Evolutionary conservation across 352 stramenopile species (phyloP).

Genomic region (Aphanomyces stellatus): DNA sequence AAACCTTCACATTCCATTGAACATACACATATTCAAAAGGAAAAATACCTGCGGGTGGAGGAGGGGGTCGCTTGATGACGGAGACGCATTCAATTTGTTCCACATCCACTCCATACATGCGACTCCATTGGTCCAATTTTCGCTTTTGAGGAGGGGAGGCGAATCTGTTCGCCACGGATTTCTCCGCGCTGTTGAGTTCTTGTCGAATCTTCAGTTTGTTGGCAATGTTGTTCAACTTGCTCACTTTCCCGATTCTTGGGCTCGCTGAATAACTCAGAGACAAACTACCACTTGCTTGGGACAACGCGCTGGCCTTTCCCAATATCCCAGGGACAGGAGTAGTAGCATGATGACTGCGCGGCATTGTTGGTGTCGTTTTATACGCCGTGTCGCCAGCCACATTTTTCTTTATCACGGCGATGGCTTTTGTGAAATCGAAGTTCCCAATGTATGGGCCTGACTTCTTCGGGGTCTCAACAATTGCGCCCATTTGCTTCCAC

Average conservation of each 20-base stretch:
- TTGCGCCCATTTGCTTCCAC: conserved; percentile 11
- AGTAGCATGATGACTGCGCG: neutral
- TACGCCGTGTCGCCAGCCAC: neutral
- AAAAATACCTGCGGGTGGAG: neutral
- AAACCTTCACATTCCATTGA: neutral
- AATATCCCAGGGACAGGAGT: neutral
- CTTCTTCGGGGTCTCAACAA: neutral
- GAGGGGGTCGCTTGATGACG: conserved; percentile 6
- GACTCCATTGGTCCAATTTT: conserved; percentile 7
- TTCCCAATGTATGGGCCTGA: neutral
- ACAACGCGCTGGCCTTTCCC: neutral
- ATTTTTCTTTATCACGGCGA: neutral
- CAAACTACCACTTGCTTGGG: neutral
- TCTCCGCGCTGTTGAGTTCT: conserved; percentile 1
- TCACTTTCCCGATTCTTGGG: conserved; percentile 11
- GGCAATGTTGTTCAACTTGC: conserved; percentile 15
- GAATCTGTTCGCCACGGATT: neutral
- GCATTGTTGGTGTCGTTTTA: neutral
- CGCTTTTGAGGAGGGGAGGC: conserved; percentile 12
- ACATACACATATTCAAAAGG: neutral
- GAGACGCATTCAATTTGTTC: conserved; percentile 14
- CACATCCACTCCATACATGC: conserved; percentile 11
- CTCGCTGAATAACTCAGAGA: neutral
- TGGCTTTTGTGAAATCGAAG: conserved; percentile 2
- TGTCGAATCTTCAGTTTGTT: conserved; percentile 17